Evolutionary conservation across 768 basidiomycete species (phyloP).

Genomic region (Leucocoprinus leucothites): DNA sequence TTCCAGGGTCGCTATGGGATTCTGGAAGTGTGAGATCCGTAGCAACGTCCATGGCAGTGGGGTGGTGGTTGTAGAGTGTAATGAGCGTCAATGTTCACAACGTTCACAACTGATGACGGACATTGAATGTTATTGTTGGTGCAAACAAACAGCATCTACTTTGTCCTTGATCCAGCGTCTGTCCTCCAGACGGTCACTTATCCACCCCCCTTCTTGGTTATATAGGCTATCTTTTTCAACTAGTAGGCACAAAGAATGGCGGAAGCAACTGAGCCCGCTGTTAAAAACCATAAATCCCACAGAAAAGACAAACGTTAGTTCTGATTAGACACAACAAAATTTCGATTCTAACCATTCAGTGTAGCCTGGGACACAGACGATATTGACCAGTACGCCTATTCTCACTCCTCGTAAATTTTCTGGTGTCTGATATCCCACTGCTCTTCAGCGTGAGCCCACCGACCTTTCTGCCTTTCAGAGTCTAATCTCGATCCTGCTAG

Average conservation of each 20-base stretch:
- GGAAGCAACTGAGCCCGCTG: slow-evolving; percentile 39
- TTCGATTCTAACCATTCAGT: slow-evolving; percentile 14
- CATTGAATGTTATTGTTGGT: too few relatives aligned
- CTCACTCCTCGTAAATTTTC: neutral
- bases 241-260: too few relatives aligned
- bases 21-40: slow-evolving; percentile 27
- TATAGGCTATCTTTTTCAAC: too few relatives aligned
- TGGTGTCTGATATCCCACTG: neutral
- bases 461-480: neutral
- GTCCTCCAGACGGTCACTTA: neutral
- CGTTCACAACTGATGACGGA: neutral
- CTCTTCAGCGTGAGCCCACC: slow-evolving; percentile 39
- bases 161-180: slow-evolving; percentile 8
- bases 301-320: slow-evolving; percentile 92
- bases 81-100: neutral
- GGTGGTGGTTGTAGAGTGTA: slow-evolving; percentile 7
- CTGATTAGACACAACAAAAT: neutral
- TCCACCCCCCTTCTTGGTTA: neutral
- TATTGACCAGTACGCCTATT: slow-evolving; percentile 84
- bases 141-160: slow-evolving; percentile 8
- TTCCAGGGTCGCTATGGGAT: neutral
- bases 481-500: slow-evolving; percentile 30
- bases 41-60: slow-evolving; percentile 44
- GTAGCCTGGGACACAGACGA: slow-evolving; percentile 99
- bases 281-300: slow-evolving; percentile 85